Evolutionary conservation across 1,284 basidiomycete genomes (phyloP).

Genomic region (Pseudozyma pruni): DNA sequence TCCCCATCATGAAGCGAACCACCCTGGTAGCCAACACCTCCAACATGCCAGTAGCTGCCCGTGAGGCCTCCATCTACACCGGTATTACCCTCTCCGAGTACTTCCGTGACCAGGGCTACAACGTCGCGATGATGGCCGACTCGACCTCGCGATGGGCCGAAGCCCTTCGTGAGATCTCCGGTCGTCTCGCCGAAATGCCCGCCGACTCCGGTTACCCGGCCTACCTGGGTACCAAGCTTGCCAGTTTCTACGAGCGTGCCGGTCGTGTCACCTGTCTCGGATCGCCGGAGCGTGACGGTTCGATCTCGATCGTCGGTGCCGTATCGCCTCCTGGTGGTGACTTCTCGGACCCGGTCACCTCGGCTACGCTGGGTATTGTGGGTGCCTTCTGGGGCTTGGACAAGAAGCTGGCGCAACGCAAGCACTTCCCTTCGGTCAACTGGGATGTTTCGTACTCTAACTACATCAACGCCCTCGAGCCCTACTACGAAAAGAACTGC

Average conservation of each 20-base stretch:
- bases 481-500: slow-evolving; percentile 85
- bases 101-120: slow-evolving; percentile 97
- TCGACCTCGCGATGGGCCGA: slow-evolving; percentile 99
- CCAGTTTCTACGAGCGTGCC: slow-evolving; percentile 99
- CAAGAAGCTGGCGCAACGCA: slow-evolving; percentile 96
- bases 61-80: slow-evolving; percentile 99
- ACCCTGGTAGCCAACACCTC: slow-evolving; percentile 99
- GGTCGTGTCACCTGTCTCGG: slow-evolving; percentile 94
- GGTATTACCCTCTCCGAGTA: slow-evolving; percentile 99
- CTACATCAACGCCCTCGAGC: slow-evolving; percentile 93
- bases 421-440: slow-evolving; percentile 98
- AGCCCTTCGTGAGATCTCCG: slow-evolving; percentile 97
- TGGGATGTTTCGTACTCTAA: slow-evolving; percentile 99
- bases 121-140: slow-evolving; percentile 99
- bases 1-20: slow-evolving; percentile 99
- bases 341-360: slow-evolving; percentile 98
- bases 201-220: slow-evolving; percentile 97
- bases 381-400: slow-evolving; percentile 85
- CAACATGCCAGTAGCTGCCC: slow-evolving; percentile 99
- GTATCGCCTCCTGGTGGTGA: slow-evolving; percentile 99
- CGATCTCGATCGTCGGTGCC: slow-evolving; percentile 97
- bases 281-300: slow-evolving; percentile 86
- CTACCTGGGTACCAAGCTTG: slow-evolving; percentile 94
- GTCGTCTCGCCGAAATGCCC: slow-evolving; percentile 99
- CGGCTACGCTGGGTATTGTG: slow-evolving; percentile 96